Percentiles rank a stretch among this genome's conserved stretches.
Evolutionary conservation across 2,329 filamentous ascomycete genomes (phyloP).

Genomic region (Ophiostoma sp.): DNA sequence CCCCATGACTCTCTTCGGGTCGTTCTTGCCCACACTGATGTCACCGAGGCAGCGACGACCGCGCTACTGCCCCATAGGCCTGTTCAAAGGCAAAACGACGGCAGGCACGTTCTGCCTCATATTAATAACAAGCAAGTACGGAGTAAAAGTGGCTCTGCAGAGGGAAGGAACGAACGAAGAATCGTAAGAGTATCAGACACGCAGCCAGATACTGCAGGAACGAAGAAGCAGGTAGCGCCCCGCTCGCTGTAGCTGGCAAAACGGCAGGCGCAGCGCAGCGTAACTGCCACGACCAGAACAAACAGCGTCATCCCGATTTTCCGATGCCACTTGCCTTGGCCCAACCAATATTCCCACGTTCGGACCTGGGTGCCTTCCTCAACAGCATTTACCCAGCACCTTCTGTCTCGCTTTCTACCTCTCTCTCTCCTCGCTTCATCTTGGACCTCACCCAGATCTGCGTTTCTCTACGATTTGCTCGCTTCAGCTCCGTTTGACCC

Average conservation of each 20-base stretch:
- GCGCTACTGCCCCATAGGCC: neutral
- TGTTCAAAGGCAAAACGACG: too few relatives aligned
- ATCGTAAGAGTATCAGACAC: too few relatives aligned
- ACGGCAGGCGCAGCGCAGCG: too few relatives aligned
- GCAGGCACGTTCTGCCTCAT: too few relatives aligned
- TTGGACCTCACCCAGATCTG: neutral
- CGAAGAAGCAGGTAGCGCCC: neutral
- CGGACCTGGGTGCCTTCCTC: constrained; percentile 8
- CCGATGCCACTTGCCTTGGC: constrained; percentile 11
- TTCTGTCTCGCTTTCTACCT: neutral
- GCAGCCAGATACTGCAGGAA: too few relatives aligned
- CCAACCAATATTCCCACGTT: constrained; percentile 14
- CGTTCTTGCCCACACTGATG: constrained; percentile 10
- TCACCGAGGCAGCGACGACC: neutral
- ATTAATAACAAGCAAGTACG: neutral
- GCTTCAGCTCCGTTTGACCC: neutral
- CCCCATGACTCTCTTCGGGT: constrained; percentile 11
- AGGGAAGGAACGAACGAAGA: too few relatives aligned
- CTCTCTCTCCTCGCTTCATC: neutral
- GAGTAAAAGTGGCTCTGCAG: too few relatives aligned
- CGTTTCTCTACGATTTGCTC: neutral
- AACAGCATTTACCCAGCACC: constrained; percentile 9
- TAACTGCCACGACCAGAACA: neutral
- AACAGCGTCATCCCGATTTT: constrained; percentile 10
- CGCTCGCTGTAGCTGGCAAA: neutral